These are phyloP conservation scores for Tetracladium setigerum DNA, from an alignment of 495 filamentous ascomycete species.

Conservation along the genomic window DNA sequence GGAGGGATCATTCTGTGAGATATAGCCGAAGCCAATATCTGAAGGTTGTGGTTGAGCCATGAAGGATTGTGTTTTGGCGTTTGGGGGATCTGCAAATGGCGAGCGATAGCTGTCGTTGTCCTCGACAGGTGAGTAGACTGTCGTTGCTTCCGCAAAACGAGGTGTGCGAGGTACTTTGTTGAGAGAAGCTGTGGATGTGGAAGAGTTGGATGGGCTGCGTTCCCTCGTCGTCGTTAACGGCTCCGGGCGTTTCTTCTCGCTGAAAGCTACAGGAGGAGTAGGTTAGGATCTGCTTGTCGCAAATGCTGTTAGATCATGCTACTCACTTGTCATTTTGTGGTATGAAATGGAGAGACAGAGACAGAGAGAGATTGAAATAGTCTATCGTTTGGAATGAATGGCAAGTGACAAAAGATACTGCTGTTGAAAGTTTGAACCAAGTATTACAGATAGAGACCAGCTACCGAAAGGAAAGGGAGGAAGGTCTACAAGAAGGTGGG, in stretches of 20 bases:
- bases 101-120: constrained; percentile 36
- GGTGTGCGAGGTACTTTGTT: constrained; percentile 62
- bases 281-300: constrained; percentile 15
- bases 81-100: constrained; percentile 63
- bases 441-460: constrained; percentile 45
- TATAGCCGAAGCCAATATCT: constrained; percentile 90
- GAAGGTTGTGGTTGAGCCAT: constrained; percentile 61
- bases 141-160: constrained; percentile 85
- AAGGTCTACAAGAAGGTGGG: constrained; percentile 27
- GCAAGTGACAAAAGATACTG: constrained; percentile 3
- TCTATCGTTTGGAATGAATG: constrained; percentile 11
- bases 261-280: constrained; percentile 13
- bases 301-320: background rate
- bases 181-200: constrained; percentile 49
- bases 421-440: background rate
- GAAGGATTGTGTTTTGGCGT: constrained; percentile 32
- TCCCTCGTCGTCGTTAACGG: constrained; percentile 37
- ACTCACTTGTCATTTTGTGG: constrained; percentile 8
- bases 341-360: background rate
- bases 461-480: constrained; percentile 36
- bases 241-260: constrained; percentile 43
- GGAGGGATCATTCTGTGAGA: constrained; percentile 48
- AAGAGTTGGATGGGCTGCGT: constrained; percentile 38
- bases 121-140: constrained; percentile 78
- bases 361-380: constrained; percentile 13